A percentile compares a stretch with the other conserved stretches of the same genome.
phyloP scores from a whole-genome alignment of 306 rosid genomes.

The Astragalus membranaceus region DNA sequence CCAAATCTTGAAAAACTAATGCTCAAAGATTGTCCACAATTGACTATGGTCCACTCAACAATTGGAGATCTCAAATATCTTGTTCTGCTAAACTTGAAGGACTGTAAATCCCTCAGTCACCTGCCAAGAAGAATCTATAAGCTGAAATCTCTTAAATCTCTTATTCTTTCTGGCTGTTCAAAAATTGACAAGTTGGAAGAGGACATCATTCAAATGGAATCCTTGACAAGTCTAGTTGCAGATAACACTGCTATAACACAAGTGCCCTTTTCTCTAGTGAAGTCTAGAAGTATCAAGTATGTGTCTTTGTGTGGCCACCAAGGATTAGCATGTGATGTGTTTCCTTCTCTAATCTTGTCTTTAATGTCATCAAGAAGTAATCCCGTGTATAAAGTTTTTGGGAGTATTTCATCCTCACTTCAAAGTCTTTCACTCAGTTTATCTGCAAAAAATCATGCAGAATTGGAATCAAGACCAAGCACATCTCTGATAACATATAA shows the following conservation, averaged over 20 bases:
- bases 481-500: neutral
- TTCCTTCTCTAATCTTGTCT: constrained; percentile 3
- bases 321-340: neutral
- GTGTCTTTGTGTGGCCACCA: neutral
- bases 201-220: neutral
- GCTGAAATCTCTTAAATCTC: constrained; percentile 1
- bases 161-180: neutral
- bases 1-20: constrained; percentile 1
- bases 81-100: neutral
- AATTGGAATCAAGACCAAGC: neutral
- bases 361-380: neutral
- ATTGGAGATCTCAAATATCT: constrained; percentile 7
- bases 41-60: neutral
- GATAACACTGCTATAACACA: constrained; percentile 6
- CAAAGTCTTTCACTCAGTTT: neutral
- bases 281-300: neutral
- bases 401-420: neutral
- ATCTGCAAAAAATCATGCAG: neutral
- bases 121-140: constrained; percentile 1
- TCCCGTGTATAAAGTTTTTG: neutral
- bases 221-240: neutral
- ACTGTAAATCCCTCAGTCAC: constrained; percentile 6
- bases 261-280: neutral
- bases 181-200: neutral
- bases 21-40: neutral